These are phyloP conservation scores for Trichoderma sp. DNA, from an alignment of 2,329 filamentous ascomycete genomes.

Conservation along the genomic window DNA sequence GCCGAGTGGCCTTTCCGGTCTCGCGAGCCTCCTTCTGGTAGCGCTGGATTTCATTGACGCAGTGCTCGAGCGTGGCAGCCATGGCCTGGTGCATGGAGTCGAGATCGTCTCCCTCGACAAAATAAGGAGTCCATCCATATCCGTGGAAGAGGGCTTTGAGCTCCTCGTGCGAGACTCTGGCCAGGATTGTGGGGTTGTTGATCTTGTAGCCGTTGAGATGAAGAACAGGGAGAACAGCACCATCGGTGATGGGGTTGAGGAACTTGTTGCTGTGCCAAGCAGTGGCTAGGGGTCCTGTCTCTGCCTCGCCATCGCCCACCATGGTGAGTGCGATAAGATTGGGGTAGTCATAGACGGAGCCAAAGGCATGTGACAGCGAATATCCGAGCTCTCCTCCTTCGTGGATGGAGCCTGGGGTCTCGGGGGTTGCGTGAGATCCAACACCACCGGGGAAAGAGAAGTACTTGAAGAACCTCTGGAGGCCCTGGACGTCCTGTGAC, in stretches of 20 bases:
- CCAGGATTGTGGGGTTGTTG: slow-evolving; percentile 75
- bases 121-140: slow-evolving; percentile 79
- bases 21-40: slow-evolving; percentile 73
- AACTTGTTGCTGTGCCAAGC: slow-evolving; percentile 85
- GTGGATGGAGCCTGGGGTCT: slow-evolving; percentile 76
- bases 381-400: slow-evolving; percentile 84
- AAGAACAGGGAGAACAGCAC: slow-evolving; percentile 74
- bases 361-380: slow-evolving; percentile 77
- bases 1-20: slow-evolving; percentile 68
- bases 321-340: slow-evolving; percentile 74
- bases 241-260: slow-evolving; percentile 76
- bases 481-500: slow-evolving; percentile 66
- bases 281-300: slow-evolving; percentile 77
- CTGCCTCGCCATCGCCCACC: slow-evolving; percentile 80
- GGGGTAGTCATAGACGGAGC: slow-evolving; percentile 74
- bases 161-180: slow-evolving; percentile 74
- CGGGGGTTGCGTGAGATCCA: slow-evolving; percentile 75
- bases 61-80: slow-evolving; percentile 74
- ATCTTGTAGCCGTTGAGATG: slow-evolving; percentile 87
- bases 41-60: slow-evolving; percentile 67
- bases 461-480: slow-evolving; percentile 78
- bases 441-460: slow-evolving; percentile 82
- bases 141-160: slow-evolving; percentile 69
- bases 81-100: slow-evolving; percentile 80
- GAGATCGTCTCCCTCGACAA: slow-evolving; percentile 74